Conservation (phyloP, 2,329 filamentous ascomycete genomes). For the Ustulina deusta region DNA sequence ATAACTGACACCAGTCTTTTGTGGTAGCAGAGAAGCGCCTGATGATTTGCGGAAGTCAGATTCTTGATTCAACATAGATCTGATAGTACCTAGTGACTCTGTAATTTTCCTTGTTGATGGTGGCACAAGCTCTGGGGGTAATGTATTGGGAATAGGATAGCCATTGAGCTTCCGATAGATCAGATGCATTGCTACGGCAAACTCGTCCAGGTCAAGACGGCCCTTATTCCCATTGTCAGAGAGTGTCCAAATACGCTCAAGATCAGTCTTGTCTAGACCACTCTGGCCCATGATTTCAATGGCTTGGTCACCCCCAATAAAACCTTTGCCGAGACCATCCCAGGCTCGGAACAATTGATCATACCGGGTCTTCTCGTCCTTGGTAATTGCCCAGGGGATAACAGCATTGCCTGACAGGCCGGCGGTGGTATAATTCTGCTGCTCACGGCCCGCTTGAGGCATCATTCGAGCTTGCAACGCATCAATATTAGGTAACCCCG, state of each 20-base stretch:
- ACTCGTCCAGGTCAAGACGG: constrained; percentile 94
- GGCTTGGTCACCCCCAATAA: constrained; percentile 89
- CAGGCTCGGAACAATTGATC: constrained; percentile 95
- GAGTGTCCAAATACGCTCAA: constrained; percentile 94
- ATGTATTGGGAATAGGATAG: constrained; percentile 86
- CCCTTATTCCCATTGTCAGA: constrained; percentile 95
- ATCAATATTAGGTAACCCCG: constrained; percentile 92
- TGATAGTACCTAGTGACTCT: constrained; percentile 92
- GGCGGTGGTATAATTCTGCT: constrained; percentile 82
- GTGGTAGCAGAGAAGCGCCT: constrained; percentile 89
- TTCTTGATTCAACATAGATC: constrained; percentile 88
- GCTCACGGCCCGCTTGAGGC: constrained; percentile 93
- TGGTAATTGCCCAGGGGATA: constrained; percentile 98
- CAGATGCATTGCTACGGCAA: constrained; percentile 98
- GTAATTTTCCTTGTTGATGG: constrained; percentile 94
- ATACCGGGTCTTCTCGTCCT: constrained; percentile 97
- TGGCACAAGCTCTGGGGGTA: constrained; percentile 92
- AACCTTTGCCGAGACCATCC: constrained; percentile 95
- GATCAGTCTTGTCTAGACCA: constrained; percentile 87
- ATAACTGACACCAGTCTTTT: constrained; percentile 98
- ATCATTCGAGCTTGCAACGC: constrained; percentile 94
- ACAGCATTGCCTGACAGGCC: constrained; percentile 93
- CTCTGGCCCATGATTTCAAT: constrained; percentile 98
- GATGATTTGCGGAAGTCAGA: constrained; percentile 90
- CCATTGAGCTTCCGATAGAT: constrained; percentile 98